These are phyloP conservation scores for Pleurotus ostreatus DNA, from an alignment of 768 basidiomycete species.

Conservation along the genomic window DNA sequence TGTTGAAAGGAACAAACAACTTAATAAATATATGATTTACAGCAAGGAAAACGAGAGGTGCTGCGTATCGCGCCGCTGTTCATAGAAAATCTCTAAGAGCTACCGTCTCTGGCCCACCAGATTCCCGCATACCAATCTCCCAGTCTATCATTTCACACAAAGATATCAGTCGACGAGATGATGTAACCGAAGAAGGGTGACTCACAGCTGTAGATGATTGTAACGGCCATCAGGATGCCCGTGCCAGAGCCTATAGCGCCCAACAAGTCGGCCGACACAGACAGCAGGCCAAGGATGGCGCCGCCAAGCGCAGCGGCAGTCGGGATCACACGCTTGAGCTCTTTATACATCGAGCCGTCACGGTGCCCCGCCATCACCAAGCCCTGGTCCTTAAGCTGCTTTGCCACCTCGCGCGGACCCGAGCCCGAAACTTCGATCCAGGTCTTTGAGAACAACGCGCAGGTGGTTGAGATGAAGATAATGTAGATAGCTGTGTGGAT, in stretches of 20 bases:
- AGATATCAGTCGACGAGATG: not conserved
- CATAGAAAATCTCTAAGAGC: slow-evolving; percentile 75
- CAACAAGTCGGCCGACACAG: slow-evolving; percentile 89
- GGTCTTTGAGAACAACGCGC: slow-evolving; percentile 97
- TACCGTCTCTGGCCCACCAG: slow-evolving; percentile 78
- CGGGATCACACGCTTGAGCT: slow-evolving; percentile 95
- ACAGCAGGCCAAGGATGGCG: slow-evolving; percentile 87
- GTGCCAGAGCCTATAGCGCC: slow-evolving; percentile 96
- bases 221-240: slow-evolving; percentile 96
- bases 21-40: too few species aligned
- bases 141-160: slow-evolving; percentile 52
- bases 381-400: slow-evolving; percentile 94
- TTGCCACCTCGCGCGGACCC: slow-evolving; percentile 95
- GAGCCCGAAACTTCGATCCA: slow-evolving; percentile 99
- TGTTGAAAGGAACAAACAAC: too few species aligned
- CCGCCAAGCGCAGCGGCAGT: slow-evolving; percentile 97
- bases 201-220: slow-evolving; percentile 92
- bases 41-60: too few species aligned
- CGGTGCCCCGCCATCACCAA: slow-evolving; percentile 86
- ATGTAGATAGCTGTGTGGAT: slow-evolving; percentile 92
- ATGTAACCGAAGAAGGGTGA: slow-evolving; percentile 16
- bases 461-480: slow-evolving; percentile 87
- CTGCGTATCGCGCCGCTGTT: slow-evolving; percentile 11
- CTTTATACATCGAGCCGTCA: slow-evolving; percentile 99
- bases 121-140: slow-evolving; percentile 92